Evolutionary conservation across 352 stramenopile genomes (phyloP).

Genomic region (Globisporangium recalcitrans): DNA sequence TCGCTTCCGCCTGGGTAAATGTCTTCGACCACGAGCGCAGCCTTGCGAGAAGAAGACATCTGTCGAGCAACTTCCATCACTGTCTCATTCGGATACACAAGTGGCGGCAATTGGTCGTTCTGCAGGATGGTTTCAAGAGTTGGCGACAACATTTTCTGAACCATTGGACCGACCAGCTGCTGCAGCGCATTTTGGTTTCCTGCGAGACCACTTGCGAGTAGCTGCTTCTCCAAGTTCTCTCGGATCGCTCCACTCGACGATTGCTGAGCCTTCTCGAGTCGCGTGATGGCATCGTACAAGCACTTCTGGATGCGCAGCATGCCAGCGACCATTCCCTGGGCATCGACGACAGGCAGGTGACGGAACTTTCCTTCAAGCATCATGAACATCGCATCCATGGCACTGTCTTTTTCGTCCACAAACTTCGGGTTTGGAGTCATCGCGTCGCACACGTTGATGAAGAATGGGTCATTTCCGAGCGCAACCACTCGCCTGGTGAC

Average conservation of each 20-base stretch:
- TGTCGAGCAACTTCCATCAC: constrained; percentile 84
- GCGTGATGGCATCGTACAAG: constrained; percentile 96
- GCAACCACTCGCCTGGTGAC: constrained; percentile 83
- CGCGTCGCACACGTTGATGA: constrained; percentile 76
- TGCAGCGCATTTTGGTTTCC: constrained; percentile 61
- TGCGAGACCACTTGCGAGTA: constrained; percentile 50
- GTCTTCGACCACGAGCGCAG: constrained; percentile 77
- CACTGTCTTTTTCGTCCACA: constrained; percentile 83
- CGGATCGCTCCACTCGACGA: constrained; percentile 65
- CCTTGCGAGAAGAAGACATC: constrained; percentile 81
- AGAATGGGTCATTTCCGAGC: constrained; percentile 79
- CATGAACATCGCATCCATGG: constrained; percentile 89
- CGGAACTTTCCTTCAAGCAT: constrained; percentile 93
- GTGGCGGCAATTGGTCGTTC: constrained; percentile 66
- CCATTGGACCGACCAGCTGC: constrained; percentile 74
- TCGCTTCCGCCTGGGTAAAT: constrained; percentile 24
- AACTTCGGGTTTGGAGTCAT: constrained; percentile 89
- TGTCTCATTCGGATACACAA: constrained; percentile 70
- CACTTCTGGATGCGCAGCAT: constrained; percentile 99
- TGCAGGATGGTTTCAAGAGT: constrained; percentile 81
- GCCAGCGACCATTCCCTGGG: constrained; percentile 88
- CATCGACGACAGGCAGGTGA: constrained; percentile 94
- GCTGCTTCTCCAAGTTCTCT: constrained; percentile 73
- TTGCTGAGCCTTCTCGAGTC: constrained; percentile 91
- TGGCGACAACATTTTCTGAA: constrained; percentile 82